Base-by-base conservation (phyloP, 2,329 filamentous ascomycete species). In the Coniochaeta sp. region DNA sequence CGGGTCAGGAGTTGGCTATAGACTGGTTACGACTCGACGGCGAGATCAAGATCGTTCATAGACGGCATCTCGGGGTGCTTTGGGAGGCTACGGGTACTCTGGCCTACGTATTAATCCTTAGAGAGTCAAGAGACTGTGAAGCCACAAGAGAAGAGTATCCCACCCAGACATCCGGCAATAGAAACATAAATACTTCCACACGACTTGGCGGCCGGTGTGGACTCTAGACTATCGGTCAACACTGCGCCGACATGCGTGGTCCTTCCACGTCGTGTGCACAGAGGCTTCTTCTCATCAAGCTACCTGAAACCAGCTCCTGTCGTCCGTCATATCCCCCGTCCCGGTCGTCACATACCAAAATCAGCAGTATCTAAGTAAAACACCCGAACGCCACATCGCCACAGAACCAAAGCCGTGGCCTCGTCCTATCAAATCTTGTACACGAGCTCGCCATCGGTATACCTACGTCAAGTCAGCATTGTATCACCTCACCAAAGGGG, bases 391-490 rank as follows among this genome's bases (percentile, higher is more conserved):
- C 47, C 57, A 56, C 28, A 61, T 44, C 40, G 36, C 58, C 50
- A 34, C 40, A 58, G 47, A 7, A 52, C 57, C 60, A 61, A 55
- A 59, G 12, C 55, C 16, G 5, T 28, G 5, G 5, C 26, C 30
- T 19, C 32, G 6, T 12, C 36, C 16, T n/a, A 52, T 74, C 74
- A 90, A 60, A 91, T 84, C 74, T 88, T 88, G 73, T 89, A 90
- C 52, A 90, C 85, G 62, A 87, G 77, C 57, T 88, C 82, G 47
- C 87, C 87, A 67, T 81, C 80, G 12, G 80, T 78, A 65, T 81
- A 82, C 81, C 81, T 85, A 60, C 70, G 62, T 57, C 32, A 36
- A 63, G 59, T 60, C 28, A 59, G 50, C 58, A 60, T 57, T 34
- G 16, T n/a, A 52, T 17, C 47, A 60, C 65, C 55, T 40, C 36